Evolutionary conservation across 352 stramenopile species (phyloP), one percentile per base, ranked within the genome.

Genomic region (Thalassiosira hispida): DNA sequence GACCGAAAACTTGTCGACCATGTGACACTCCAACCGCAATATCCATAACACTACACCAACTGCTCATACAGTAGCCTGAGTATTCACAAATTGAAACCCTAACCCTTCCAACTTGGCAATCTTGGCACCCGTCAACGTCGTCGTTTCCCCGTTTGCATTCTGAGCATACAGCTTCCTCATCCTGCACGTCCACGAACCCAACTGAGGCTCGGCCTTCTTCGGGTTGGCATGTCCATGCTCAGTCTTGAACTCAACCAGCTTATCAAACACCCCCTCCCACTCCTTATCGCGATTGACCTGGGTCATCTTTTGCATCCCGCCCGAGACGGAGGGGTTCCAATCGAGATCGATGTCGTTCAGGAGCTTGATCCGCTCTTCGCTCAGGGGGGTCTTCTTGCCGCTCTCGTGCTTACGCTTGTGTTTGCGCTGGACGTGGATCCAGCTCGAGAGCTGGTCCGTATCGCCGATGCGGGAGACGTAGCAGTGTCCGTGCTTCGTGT

Each of bases 31-130:
- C n/a, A n/a, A n/a, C n/a, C n/a, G n/a, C n/a, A n/a, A n/a, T n/a
- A n/a, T n/a, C n/a, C n/a, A n/a, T n/a, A n/a, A n/a, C n/a, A n/a
- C n/a, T n/a, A n/a, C n/a, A n/a, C n/a, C n/a, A n/a, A n/a, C n/a
- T n/a, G n/a, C 49, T 14, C 31, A 29, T 86, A 69, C 47, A 81
- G 68, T 23, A 83, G 53, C 20, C 18, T 29, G 2, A 40, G 51
- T 49, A 49, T 61, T 35, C 53, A 61, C 16, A 51, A 68, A 75
- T 27, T 33, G 14, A 42, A 84, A 84, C 2, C 63, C 71, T 62
- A 84, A 55, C n/a, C 44, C 53, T n/a, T 69, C 23, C 23, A 84
- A 56, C 20, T 69, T 61, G 51, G 63, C 70, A 46, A 77, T 73
- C 51, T 55, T 73, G 5, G 66, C 77, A 49, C 78, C 46, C 22